Conservation (phyloP, 2,329 filamentous ascomycete genomes). For the Apiospora koreana region DNA sequence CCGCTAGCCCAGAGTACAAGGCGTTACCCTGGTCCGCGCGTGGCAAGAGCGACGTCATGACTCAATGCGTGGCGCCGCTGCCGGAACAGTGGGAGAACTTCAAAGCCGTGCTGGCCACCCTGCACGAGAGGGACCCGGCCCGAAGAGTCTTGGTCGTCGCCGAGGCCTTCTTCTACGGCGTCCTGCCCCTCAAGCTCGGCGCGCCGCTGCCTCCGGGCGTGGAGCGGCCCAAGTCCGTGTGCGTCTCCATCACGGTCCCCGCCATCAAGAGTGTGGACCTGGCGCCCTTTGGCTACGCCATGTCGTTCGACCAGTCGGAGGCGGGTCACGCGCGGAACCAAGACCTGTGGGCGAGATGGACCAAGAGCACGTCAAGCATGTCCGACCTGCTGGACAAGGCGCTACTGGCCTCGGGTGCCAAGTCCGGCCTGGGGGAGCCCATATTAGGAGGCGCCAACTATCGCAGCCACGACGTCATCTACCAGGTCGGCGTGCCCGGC, state of each 20-base stretch:
- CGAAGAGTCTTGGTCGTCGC: conserved; percentile 28
- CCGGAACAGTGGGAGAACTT: conserved; percentile 36
- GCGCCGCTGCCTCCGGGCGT: conserved; percentile 26
- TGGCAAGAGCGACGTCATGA: conserved; percentile 32
- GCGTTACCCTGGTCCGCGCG: conserved; percentile 29
- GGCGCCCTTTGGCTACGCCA: conserved; percentile 34
- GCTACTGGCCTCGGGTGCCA: conserved; percentile 32
- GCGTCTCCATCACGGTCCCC: conserved; percentile 39
- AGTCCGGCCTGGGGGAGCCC: conserved; percentile 18
- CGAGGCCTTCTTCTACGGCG: conserved; percentile 38
- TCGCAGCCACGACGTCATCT: conserved; percentile 33
- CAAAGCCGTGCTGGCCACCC: conserved; percentile 24
- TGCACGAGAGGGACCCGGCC: conserved; percentile 23
- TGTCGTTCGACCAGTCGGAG: conserved; percentile 31
- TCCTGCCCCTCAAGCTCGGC: conserved; percentile 35
- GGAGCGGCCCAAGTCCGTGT: conserved; percentile 26
- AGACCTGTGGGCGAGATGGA: conserved; percentile 34
- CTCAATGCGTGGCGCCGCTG: conserved; percentile 34
- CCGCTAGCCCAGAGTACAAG: conserved; percentile 25
- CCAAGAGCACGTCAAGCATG: conserved; percentile 22
- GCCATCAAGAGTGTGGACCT: conserved; percentile 36
- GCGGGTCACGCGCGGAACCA: conserved; percentile 27
- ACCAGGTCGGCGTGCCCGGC: conserved; percentile 38
- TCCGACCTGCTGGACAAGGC: conserved; percentile 28
- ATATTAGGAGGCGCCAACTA: conserved; percentile 39